phyloP scores from a whole-genome alignment of 1,284 basidiomycete genomes.

The Boletellus deceptivus region DNA sequence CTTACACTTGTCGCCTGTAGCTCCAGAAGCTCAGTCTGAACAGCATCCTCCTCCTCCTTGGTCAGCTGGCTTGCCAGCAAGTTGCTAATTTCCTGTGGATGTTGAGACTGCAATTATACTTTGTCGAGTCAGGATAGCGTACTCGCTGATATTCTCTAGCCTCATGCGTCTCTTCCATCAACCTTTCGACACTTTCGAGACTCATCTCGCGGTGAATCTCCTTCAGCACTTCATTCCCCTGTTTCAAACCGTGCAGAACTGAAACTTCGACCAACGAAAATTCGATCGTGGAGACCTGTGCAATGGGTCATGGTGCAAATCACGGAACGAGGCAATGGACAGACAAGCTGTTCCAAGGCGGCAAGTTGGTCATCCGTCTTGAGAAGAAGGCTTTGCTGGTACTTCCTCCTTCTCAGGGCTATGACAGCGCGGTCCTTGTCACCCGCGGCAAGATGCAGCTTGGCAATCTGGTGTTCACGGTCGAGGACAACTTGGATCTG shows the following conservation, averaged over 20 bases:
- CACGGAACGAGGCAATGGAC: slow-evolving; percentile 29
- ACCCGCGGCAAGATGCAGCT: slow-evolving; percentile 74
- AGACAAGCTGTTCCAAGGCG: slow-evolving; percentile 86
- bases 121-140: slow-evolving; percentile 22
- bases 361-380: slow-evolving; percentile 92
- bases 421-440: slow-evolving; percentile 86
- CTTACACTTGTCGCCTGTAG: slow-evolving; percentile 65
- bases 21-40: slow-evolving; percentile 76
- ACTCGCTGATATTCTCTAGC: slow-evolving; percentile 91
- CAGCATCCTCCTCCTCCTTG: slow-evolving; percentile 90
- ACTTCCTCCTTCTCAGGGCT: slow-evolving; percentile 87
- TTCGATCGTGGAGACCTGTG: slow-evolving; percentile 90
- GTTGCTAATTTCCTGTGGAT: slow-evolving; percentile 81
- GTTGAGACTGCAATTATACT: background rate
- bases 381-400: slow-evolving; percentile 83
- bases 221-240: slow-evolving; percentile 91
- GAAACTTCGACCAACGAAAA: slow-evolving; percentile 94
- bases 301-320: background rate
- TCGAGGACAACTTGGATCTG: slow-evolving; percentile 88
- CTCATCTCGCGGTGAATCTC: slow-evolving; percentile 94
- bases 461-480: slow-evolving; percentile 88
- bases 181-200: slow-evolving; percentile 87
- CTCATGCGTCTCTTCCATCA: slow-evolving; percentile 91
- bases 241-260: slow-evolving; percentile 88
- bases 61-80: slow-evolving; percentile 82